Conservation (phyloP, 768 basidiomycete genomes). For the Tulasnella sp. region DNA sequence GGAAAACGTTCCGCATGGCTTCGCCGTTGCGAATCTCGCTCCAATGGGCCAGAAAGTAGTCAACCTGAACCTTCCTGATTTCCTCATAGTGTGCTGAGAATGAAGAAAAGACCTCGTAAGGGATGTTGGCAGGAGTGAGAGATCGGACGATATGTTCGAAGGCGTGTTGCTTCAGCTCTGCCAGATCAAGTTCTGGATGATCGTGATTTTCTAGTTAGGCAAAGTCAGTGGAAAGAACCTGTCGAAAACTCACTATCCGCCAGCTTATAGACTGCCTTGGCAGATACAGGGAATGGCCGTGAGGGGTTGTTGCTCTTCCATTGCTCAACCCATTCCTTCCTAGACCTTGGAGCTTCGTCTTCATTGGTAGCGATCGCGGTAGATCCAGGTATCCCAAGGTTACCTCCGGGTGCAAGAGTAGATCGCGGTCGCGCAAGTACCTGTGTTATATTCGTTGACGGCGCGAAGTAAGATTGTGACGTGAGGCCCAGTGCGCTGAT, state of each 20-base stretch:
- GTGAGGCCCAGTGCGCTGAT: neutral
- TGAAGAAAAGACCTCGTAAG: constrained; percentile 74
- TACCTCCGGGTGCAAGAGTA: neutral
- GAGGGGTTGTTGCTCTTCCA: constrained; percentile 54
- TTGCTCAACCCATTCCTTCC: constrained; percentile 59
- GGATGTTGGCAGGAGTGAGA: constrained; percentile 67
- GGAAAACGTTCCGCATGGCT: constrained; percentile 73
- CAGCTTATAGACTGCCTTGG: constrained; percentile 72
- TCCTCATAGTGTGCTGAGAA: constrained; percentile 76
- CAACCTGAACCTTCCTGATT: constrained; percentile 70
- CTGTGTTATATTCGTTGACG: neutral
- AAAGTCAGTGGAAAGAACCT: neutral
- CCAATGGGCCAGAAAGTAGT: constrained; percentile 75
- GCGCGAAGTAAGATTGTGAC: constrained; percentile 2
- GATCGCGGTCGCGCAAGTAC: constrained; percentile 1
- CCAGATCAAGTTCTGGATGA: constrained; percentile 53
- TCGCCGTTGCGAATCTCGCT: constrained; percentile 70
- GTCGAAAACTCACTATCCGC: constrained; percentile 56
- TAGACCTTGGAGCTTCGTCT: constrained; percentile 27
- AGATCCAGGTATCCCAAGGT: neutral
- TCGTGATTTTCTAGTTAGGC: neutral
- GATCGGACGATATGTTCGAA: constrained; percentile 71
- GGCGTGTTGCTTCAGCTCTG: constrained; percentile 62
- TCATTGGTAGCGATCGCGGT: constrained; percentile 1
- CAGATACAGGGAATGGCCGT: constrained; percentile 62